phyloP scores from a whole-genome alignment of 208 protist genomes.

The Trypanosoma rangeli region DNA sequence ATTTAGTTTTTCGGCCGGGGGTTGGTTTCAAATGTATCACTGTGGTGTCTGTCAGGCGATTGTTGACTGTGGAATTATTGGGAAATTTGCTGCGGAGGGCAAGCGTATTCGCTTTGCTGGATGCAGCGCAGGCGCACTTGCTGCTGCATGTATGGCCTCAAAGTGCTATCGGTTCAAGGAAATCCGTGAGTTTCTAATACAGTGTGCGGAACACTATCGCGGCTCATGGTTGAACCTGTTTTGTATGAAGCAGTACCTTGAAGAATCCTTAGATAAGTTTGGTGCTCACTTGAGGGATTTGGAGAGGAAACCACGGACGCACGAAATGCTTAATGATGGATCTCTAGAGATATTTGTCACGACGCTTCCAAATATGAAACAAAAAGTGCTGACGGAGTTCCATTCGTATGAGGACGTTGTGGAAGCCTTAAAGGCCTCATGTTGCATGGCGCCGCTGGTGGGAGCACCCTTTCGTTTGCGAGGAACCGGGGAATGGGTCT shows the following conservation, averaged over 20 bases:
- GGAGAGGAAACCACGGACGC: constrained; percentile 35
- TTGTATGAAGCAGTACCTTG: constrained; percentile 47
- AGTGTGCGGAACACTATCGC: constrained; percentile 43
- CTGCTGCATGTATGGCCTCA: constrained; percentile 43
- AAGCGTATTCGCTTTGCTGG: constrained; percentile 67
- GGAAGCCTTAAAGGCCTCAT: constrained; percentile 63
- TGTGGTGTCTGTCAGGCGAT: constrained; percentile 77
- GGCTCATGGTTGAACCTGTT: constrained; percentile 47
- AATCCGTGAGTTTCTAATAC: constrained; percentile 39
- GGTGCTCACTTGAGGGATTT: constrained; percentile 37
- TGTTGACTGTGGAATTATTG: constrained; percentile 57
- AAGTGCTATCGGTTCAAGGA: constrained; percentile 44
- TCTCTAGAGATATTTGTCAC: constrained; percentile 71
- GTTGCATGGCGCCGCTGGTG: constrained; percentile 69
- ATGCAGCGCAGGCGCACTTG: constrained; percentile 56
- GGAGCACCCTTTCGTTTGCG: constrained; percentile 68
- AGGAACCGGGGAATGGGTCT: constrained; percentile 66
- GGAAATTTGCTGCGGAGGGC: constrained; percentile 42
- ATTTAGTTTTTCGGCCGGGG: constrained; percentile 69
- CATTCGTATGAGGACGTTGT: constrained; percentile 43
- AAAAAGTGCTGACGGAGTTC: constrained; percentile 46
- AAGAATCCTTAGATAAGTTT: constrained; percentile 41
- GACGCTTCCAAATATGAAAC: constrained; percentile 49
- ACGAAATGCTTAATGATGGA: constrained; percentile 39
- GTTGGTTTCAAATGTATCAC: constrained; percentile 84